Evolutionary conservation across 345 rosid species (phyloP), one percentile per base, ranked within the genome.

Genomic region (Anastatica hierochuntica): DNA sequence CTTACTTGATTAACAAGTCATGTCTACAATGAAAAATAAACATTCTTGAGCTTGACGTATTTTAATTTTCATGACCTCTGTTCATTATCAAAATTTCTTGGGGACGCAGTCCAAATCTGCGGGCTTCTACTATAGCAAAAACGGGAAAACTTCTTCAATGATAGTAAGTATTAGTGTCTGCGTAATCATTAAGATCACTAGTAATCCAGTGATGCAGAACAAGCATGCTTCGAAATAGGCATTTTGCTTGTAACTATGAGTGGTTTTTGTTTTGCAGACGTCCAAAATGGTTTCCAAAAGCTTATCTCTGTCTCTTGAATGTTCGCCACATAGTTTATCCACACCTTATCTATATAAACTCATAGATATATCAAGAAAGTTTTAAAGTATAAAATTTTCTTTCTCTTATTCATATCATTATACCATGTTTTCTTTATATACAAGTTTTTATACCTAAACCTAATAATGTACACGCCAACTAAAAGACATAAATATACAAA

Each of bases 191-290:
- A 39, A 42, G 10, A 43, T n/a, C n/a, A n/a, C n/a, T n/a, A n/a
- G n/a, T n/a, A n/a, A n/a, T 53, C 18, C 43, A 66, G 51, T 42
- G 63, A 50, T 58, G 59, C 47, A 5, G n/a, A 44, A 66, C 64
- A 66, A 60, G 49, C 59, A 58, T 60, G 64, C 64, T 58, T 46
- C 36, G 59, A 66, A 58, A 66, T 64, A 66, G 59, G n/a, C 65
- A 16, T 51, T 58, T 66, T 66, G 64, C 58, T 50, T 50, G 65
- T 58, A 18, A 58, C 42, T 41, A 51, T 44, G 46, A 52, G 64
- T 66, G 70, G 72, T 53, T 62, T 67, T 52, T 53, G 17, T 53
- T 55, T 39, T 14, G n/a, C 36, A 4, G 16, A 41, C n/a, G 53
- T 34, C 55, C 56, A 60, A 43, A 51, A 15, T 27, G 52, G 45